A percentile compares a stretch with the other conserved stretches of the same genome.
These are phyloP conservation scores for Trifolium dubium DNA, from an alignment of 306 rosid species.

Conservation along the genomic window DNA sequence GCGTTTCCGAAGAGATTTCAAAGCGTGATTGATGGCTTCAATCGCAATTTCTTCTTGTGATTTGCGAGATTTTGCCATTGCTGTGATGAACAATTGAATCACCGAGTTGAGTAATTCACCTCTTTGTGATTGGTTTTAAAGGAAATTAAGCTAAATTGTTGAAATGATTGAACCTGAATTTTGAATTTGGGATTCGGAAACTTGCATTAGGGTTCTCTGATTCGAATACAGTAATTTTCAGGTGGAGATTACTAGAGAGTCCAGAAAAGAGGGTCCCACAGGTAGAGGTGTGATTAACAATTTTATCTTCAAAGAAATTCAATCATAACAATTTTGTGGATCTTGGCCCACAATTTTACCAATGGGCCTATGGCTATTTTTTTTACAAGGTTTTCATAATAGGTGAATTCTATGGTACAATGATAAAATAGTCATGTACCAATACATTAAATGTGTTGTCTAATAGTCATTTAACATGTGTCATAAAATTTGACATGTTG, in stretches of 20 bases:
- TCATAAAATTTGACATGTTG: too few relatives aligned
- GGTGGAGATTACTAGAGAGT: background rate
- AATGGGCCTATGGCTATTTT: too few relatives aligned
- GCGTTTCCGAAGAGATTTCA: constrained; percentile 80
- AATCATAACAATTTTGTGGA: too few relatives aligned
- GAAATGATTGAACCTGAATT: background rate
- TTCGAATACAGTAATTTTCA: background rate
- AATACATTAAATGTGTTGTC: too few relatives aligned
- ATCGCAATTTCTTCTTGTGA: constrained; percentile 64
- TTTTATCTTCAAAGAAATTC: too few relatives aligned
- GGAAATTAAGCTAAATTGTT: background rate
- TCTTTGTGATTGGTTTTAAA: constrained; percentile 8
- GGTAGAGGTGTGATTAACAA: background rate
- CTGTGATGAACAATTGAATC: constrained; percentile 13
- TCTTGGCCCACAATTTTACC: too few relatives aligned
- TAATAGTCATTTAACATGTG: too few relatives aligned
- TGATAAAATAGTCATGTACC: too few relatives aligned
- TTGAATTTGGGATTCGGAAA: constrained; percentile 16
- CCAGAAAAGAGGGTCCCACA: background rate
- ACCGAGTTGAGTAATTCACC: constrained; percentile 3
- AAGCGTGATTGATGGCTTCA: constrained; percentile 77
- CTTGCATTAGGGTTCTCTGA: constrained; percentile 23
- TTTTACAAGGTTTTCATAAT: too few relatives aligned
- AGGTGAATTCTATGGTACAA: too few relatives aligned
- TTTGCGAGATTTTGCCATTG: constrained; percentile 46